Evolutionary conservation across 129 eudicot species (phyloP).

Genomic region (Flaveria ramosissima): DNA sequence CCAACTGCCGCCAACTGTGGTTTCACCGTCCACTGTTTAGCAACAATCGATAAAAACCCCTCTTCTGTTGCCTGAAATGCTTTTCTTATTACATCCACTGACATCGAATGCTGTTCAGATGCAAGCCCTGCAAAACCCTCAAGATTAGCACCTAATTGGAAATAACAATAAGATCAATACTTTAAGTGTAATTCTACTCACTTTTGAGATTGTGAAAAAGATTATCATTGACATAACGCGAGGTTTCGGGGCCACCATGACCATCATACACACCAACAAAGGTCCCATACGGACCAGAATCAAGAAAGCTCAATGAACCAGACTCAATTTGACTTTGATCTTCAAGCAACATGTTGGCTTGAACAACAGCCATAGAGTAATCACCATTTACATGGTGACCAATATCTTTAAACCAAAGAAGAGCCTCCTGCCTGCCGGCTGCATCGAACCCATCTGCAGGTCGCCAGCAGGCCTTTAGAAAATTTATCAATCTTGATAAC

Average conservation of each 20-base stretch:
- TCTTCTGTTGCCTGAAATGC: slow-evolving; percentile 80
- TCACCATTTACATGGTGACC: slow-evolving; percentile 73
- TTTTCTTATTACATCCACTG: slow-evolving; percentile 61
- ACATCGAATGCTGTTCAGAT: slow-evolving; percentile 57
- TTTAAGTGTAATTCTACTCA: slow-evolving; percentile 19
- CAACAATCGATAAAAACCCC: slow-evolving; percentile 62
- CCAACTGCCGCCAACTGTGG: slow-evolving; percentile 84
- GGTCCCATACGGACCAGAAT: slow-evolving; percentile 70
- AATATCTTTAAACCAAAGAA: slow-evolving; percentile 69
- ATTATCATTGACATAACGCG: slow-evolving; percentile 64
- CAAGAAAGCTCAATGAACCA: slow-evolving; percentile 62
- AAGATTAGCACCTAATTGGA: neutral
- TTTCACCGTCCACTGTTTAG: slow-evolving; percentile 61
- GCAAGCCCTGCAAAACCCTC: slow-evolving; percentile 48
- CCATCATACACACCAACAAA: slow-evolving; percentile 88
- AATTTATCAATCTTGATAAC: slow-evolving; percentile 69
- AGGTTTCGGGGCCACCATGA: slow-evolving; percentile 86
- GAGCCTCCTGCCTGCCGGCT: slow-evolving; percentile 63
- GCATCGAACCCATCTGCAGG: slow-evolving; percentile 56
- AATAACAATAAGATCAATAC: neutral
- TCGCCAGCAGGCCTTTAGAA: slow-evolving; percentile 74
- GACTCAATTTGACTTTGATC: slow-evolving; percentile 87
- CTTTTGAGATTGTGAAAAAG: slow-evolving; percentile 71
- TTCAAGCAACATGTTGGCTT: slow-evolving; percentile 75
- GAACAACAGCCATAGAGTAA: slow-evolving; percentile 83